Evolutionary conservation across 345 rosid genomes (phyloP), one percentile per base, ranked within the genome.

Genomic region (Bruguiera parviflora): DNA sequence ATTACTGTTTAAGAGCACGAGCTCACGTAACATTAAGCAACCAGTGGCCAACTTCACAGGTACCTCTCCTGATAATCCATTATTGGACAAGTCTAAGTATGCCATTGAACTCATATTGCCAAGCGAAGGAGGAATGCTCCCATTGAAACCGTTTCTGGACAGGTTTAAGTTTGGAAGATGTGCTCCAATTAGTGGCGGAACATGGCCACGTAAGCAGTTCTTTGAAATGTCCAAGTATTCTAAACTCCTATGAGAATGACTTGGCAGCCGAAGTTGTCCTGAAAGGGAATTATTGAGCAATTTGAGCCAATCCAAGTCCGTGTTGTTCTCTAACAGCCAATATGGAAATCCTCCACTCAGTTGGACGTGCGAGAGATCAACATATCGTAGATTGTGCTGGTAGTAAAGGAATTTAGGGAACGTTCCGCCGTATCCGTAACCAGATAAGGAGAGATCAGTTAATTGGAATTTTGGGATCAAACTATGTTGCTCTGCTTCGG

Each of bases 281-380:
- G 66, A 18, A 1, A 79, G 39, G 11, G 63, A 61, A 52, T 47
- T 71, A 1, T 58, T 49, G 1, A 0, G 19, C 2, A 79, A 25
- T 1, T 2, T 0, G 0, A 79, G 49, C 0, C 0, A 0, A 21
- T n/a, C 20, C 25, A 82, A 65, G 1, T 33, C 27, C 24, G 71
- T 43, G 32, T 82, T 82, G 66, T 79, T 82, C 21, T n/a, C 16
- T 3, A 82, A 29, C 49, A 79, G 53, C 85, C 85, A 82, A 46
- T 4, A 0, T 6, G 79, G 83, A 31, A 77, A 60, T 4, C 20
- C 46, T 28, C 62, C 77, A 0, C 3, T 39, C 16, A 80, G 5
- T 2, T n/a, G 9, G 15, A 18, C 20, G 1, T 39, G 6, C 11
- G 59, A 60, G 2, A 77, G 66, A 39, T 58, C 65, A 56, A 74